Evolutionary conservation across 345 rosid genomes (phyloP).

Genomic region (Salix udensis): DNA sequence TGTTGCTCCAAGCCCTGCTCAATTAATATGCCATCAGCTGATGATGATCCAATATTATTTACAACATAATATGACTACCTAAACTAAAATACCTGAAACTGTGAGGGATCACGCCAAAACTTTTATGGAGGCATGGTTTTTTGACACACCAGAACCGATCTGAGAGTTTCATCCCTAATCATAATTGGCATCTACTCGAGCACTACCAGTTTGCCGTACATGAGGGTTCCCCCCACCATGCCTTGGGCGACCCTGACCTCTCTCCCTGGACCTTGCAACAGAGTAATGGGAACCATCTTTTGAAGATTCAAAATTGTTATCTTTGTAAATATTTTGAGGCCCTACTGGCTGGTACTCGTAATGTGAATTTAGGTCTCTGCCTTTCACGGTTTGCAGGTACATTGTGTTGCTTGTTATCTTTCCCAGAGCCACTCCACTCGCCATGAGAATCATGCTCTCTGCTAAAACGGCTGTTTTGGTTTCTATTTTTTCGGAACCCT

Average conservation of each 20-base stretch:
- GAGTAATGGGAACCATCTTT: slow-evolving; percentile 52
- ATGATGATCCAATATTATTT: slow-evolving; percentile 8
- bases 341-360: slow-evolving; percentile 79
- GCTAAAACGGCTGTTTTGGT: slow-evolving; percentile 47
- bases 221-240: slow-evolving; percentile 51
- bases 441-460: slow-evolving; percentile 60
- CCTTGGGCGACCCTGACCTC: slow-evolving; percentile 52
- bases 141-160: slow-evolving; percentile 7
- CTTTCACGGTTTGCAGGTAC: slow-evolving; percentile 51
- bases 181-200: slow-evolving; percentile 37
- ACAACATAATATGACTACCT: slow-evolving; percentile 19
- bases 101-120: slow-evolving; percentile 11
- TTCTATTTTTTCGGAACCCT: slow-evolving; percentile 52
- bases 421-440: slow-evolving; percentile 64
- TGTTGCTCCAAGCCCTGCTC: slow-evolving; percentile 37
- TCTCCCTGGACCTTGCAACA: slow-evolving; percentile 60
- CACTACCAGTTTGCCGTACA: slow-evolving; percentile 47
- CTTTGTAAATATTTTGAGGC: slow-evolving; percentile 25
- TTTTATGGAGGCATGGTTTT: slow-evolving; percentile 1
- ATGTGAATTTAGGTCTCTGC: slow-evolving; percentile 54
- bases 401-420: slow-evolving; percentile 50
- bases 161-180: slow-evolving; percentile 32
- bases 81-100: slow-evolving; percentile 32
- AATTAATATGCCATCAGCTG: slow-evolving; percentile 26
- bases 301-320: slow-evolving; percentile 38